Evolutionary conservation across 2,329 filamentous ascomycete genomes (phyloP).

Genomic region (Colletotrichum chrysophilum): DNA sequence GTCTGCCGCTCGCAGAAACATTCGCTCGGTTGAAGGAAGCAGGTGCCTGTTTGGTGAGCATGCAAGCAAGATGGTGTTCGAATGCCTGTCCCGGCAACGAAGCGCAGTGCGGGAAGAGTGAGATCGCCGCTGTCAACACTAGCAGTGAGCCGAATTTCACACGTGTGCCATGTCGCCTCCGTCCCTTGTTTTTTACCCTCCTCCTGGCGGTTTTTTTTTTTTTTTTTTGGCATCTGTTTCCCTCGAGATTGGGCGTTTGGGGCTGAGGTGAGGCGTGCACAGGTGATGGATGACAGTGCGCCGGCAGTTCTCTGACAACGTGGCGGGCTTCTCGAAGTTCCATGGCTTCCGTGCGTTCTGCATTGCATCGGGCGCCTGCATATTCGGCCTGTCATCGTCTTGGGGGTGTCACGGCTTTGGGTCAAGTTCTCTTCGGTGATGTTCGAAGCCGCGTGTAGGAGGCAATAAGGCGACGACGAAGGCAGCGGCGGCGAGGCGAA

Average conservation of each 20-base stretch:
- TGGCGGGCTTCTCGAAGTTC: constrained; percentile 2
- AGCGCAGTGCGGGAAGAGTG: background rate
- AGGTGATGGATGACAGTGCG: background rate
- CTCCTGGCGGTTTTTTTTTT: background rate
- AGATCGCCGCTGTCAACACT: constrained; percentile 2
- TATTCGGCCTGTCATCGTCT: background rate
- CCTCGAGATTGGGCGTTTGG: background rate
- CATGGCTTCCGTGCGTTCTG: background rate
- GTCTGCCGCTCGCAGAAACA: background rate
- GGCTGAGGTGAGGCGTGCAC: background rate
- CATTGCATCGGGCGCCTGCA: background rate
- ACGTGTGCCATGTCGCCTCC: background rate
- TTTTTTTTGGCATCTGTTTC: background rate
- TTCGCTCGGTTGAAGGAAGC: background rate
- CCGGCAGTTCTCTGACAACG: background rate
- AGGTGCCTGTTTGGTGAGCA: background rate
- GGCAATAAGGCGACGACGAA: background rate
- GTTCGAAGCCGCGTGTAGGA: background rate
- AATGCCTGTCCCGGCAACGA: background rate
- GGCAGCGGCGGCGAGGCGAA: background rate
- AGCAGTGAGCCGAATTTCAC: background rate
- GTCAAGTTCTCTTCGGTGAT: background rate
- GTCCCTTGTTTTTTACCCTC: background rate
- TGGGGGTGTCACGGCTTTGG: background rate
- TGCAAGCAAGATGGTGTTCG: background rate